phyloP scores from a whole-genome alignment of 2,329 filamentous ascomycete species.

The Iodosphaeria phyllophila region DNA sequence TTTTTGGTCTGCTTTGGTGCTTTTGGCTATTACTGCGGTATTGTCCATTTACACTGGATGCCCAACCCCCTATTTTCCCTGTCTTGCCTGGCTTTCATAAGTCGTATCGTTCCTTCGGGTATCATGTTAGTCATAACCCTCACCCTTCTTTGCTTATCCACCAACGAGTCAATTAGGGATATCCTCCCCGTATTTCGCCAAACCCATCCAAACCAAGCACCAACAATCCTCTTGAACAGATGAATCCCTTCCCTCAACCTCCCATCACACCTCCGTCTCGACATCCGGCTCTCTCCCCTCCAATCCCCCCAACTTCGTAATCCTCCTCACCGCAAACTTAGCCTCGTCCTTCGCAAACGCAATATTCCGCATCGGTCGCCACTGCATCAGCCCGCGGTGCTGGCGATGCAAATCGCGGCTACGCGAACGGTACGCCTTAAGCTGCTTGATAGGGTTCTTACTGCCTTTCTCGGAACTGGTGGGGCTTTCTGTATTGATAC shows the following conservation, averaged over 20 bases:
- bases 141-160: too few relatives aligned
- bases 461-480: constrained; percentile 12
- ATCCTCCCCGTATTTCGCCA: too few relatives aligned
- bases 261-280: constrained; percentile 57
- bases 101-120: too few relatives aligned
- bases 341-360: constrained; percentile 81
- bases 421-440: constrained; percentile 45
- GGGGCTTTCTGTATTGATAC: too few relatives aligned
- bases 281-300: constrained; percentile 73
- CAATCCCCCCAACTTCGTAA: constrained; percentile 60
- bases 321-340: constrained; percentile 55
- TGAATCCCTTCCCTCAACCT: constrained; percentile 1
- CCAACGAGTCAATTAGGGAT: too few relatives aligned
- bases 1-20: too few relatives aligned
- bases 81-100: too few relatives aligned
- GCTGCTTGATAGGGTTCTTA: constrained; percentile 35
- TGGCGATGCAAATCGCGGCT: constrained; percentile 66
- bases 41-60: too few relatives aligned
- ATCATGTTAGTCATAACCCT: too few relatives aligned
- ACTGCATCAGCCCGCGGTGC: constrained; percentile 86
- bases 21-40: too few relatives aligned
- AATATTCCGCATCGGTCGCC: constrained; percentile 72
- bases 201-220: too few relatives aligned
- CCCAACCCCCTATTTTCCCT: too few relatives aligned
- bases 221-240: neutral